These are phyloP conservation scores for Scutellaria baicalensis DNA, from an alignment of 257 asterid species.

Conservation along the genomic window DNA sequence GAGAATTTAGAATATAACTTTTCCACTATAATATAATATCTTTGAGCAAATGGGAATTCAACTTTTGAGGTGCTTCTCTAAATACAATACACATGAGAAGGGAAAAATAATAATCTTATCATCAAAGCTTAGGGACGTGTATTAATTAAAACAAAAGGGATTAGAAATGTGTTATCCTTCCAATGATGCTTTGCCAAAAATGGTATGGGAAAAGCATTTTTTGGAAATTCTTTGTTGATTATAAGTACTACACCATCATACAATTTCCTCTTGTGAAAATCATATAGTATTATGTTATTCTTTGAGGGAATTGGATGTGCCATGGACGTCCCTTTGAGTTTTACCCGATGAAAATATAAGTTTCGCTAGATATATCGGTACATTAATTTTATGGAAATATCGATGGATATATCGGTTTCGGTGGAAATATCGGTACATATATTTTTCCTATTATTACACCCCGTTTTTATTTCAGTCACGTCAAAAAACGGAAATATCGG, in stretches of 20 bases:
- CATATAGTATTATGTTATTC: slow-evolving; percentile 4
- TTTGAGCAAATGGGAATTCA: slow-evolving; percentile 59
- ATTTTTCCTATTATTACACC: too few relatives aligned
- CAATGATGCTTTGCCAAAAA: slow-evolving; percentile 22
- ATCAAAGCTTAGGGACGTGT: slow-evolving; percentile 29
- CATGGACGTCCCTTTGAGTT: not conserved
- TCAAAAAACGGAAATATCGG: too few relatives aligned
- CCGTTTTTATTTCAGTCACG: too few relatives aligned
- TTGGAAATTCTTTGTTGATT: slow-evolving; percentile 21
- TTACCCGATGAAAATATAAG: too few relatives aligned
- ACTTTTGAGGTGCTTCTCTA: slow-evolving; percentile 57
- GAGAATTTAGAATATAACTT: slow-evolving; percentile 52
- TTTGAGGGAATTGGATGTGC: not conserved
- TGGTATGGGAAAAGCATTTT: slow-evolving; percentile 23
- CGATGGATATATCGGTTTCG: too few relatives aligned
- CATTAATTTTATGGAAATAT: too few relatives aligned
- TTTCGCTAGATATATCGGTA: too few relatives aligned
- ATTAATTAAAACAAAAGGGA: slow-evolving; percentile 20
- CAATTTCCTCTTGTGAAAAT: slow-evolving; percentile 16
- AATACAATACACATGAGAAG: slow-evolving; percentile 28
- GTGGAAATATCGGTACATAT: too few relatives aligned
- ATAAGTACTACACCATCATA: slow-evolving; percentile 16
- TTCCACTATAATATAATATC: slow-evolving; percentile 40
- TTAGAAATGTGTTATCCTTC: slow-evolving; percentile 6
- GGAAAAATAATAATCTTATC: slow-evolving; percentile 22